Conservation (phyloP, 2,329 filamentous ascomycete species). For the Calycina herbarum region DNA sequence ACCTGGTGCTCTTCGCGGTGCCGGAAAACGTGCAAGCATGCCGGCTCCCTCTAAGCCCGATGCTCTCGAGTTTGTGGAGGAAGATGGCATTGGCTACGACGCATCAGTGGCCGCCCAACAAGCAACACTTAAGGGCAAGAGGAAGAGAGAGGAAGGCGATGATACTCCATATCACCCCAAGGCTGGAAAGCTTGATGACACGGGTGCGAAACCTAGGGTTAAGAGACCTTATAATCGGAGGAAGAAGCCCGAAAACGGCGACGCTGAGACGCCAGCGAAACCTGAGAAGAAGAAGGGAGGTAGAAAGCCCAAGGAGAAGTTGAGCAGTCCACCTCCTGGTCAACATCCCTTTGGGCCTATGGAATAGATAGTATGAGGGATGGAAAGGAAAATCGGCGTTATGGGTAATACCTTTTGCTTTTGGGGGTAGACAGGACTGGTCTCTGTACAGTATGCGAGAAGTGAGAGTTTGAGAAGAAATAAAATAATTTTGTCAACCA, state of each 20-base stretch:
- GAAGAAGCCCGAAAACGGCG: constrained; percentile 29
- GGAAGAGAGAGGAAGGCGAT: constrained; percentile 53
- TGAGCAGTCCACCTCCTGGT: constrained; percentile 41
- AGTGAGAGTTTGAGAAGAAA: not conserved
- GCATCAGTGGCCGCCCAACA: constrained; percentile 28
- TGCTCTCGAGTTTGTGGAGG: constrained; percentile 39
- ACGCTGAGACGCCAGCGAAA: constrained; percentile 15
- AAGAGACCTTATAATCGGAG: constrained; percentile 31
- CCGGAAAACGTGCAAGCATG: constrained; percentile 38
- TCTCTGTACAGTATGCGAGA: no score
- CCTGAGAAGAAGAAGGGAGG: constrained; percentile 37
- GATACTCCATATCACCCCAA: constrained; percentile 57
- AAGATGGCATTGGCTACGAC: constrained; percentile 39
- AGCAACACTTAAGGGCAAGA: constrained; percentile 39
- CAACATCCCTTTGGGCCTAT: constrained; percentile 17
- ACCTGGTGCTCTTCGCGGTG: constrained; percentile 37
- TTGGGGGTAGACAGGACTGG: not conserved
- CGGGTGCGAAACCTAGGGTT: constrained; percentile 28
- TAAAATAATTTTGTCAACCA: not conserved
- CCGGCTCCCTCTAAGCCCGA: constrained; percentile 37
- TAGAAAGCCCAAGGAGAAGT: constrained; percentile 57
- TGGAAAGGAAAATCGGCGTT: not conserved
- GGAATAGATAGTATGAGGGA: constrained; percentile 8
- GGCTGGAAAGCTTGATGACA: constrained; percentile 42
- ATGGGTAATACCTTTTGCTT: constrained; percentile 8